Evolutionary conservation across 495 filamentous ascomycete genomes (phyloP).

Genomic region (Penicillium fimorum): DNA sequence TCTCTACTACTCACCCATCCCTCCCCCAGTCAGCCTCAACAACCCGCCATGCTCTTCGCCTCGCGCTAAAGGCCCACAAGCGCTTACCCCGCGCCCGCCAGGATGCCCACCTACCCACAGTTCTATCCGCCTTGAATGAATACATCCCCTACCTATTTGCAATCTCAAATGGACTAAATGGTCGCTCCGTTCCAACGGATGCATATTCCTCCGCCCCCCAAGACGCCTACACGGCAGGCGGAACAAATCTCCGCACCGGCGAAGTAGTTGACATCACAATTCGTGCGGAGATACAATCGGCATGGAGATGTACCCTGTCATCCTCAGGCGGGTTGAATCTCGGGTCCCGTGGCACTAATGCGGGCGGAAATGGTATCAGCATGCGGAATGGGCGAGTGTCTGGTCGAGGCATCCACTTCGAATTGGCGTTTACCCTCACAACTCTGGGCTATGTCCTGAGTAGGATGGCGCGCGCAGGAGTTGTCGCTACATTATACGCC

Average conservation of each 20-base stretch:
- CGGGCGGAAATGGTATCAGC: constrained; percentile 6
- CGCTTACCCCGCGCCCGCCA: constrained; percentile 62
- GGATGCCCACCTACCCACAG: constrained; percentile 62
- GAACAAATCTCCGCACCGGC: constrained; percentile 21
- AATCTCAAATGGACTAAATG: constrained; percentile 65
- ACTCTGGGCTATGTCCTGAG: constrained; percentile 73
- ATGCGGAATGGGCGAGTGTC: constrained; percentile 51
- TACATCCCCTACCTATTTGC: constrained; percentile 81
- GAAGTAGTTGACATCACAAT: constrained; percentile 67
- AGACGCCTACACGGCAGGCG: background rate
- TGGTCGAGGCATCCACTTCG: constrained; percentile 75
- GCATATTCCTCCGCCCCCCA: background rate
- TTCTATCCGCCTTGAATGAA: constrained; percentile 64
- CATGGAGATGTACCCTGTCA: constrained; percentile 83
- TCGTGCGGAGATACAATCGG: constrained; percentile 55
- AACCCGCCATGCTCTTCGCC: constrained; percentile 71
- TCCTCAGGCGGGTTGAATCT: constrained; percentile 28
- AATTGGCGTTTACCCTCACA: constrained; percentile 74
- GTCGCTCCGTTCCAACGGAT: constrained; percentile 27
- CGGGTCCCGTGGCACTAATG: background rate
- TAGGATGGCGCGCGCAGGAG: constrained; percentile 61
- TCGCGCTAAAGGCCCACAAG: constrained; percentile 78
- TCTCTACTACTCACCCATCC: constrained; percentile 74
- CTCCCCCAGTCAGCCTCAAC: constrained; percentile 75
- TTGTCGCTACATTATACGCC: constrained; percentile 56